Evolutionary conservation across 2,329 filamentous ascomycete species (phyloP), one percentile per base, ranked within the genome.

Genomic region (Mycocentrospora acerina): DNA sequence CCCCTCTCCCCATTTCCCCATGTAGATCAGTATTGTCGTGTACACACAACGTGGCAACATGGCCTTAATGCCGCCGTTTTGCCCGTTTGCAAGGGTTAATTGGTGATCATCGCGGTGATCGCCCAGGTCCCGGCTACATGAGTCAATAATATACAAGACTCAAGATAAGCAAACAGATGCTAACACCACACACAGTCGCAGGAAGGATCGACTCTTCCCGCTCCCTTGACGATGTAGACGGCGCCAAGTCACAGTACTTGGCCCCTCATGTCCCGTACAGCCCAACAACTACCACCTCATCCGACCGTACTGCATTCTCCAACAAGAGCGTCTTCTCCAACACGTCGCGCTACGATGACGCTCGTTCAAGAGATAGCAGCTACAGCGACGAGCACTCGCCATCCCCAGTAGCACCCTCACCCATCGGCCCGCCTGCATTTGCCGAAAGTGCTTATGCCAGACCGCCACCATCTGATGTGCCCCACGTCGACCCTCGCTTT

Each of bases 271-370:
- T 45, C 17, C 55, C 53, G 13, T 57, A 45, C 34, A 48, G 44
- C 19, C 44, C 44, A 17, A 44, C 51, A 14, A 56, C 44, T 10
- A 56, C 44, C 11, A 46, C 46, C 4, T 44, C 46, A 1, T 49
- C 46, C 22, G 35, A 32, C 35, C 42, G 46, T 22, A 49, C 42
- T 10, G 39, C 35, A 16, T 45, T 36, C 24, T 57, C 55, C 11
- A 49, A 42, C 8, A 45, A 46, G 17, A 58, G 55, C 31, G 37
- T 55, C 13, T 54, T 55, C 36, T 57, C 53, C 0, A 43, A 42
- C 12, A 24, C 36, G n/a, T 48, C 46, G 8, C 46, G 44, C 6
- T 53, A 49, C 16, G 51, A 55, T 34, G 48, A 51, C 7, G 25
- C 46, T 9, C 24, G 48, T 11, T 50, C 53, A 17, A 53, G 55